Percentiles rank a stretch among this genome's conserved stretches.
phyloP scores from a whole-genome alignment of 2,329 filamentous ascomycete genomes.

The Plectosphaerella plurivora region DNA sequence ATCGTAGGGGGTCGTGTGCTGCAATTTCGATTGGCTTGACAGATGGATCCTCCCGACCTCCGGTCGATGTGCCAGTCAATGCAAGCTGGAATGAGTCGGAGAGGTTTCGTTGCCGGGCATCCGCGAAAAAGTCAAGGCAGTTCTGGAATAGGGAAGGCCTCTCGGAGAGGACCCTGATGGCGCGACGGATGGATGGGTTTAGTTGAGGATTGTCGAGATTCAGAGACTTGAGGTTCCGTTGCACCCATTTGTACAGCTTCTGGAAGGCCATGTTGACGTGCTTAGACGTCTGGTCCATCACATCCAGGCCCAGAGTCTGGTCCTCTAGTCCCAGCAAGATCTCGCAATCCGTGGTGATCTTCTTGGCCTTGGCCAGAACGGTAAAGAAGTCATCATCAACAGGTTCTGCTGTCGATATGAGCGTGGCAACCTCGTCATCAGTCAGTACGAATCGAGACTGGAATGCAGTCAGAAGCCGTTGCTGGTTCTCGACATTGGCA shows the following conservation, averaged over 20 bases:
- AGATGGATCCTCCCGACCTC: conserved; percentile 52
- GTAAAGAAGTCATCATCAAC: conserved; percentile 84
- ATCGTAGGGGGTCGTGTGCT: conserved; percentile 86
- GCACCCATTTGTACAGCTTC: conserved; percentile 93
- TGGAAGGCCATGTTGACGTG: conserved; percentile 87
- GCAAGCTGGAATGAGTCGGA: conserved; percentile 88
- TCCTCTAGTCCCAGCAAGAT: conserved; percentile 85
- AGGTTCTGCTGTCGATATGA: conserved; percentile 76
- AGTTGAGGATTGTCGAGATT: conserved; percentile 95
- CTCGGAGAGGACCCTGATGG: conserved; percentile 83
- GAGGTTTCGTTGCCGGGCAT: conserved; percentile 79
- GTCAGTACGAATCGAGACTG: conserved; percentile 79
- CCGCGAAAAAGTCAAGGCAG: conserved; percentile 88
- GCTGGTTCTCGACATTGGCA: conserved; percentile 71
- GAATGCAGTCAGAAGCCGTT: conserved; percentile 73
- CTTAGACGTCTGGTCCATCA: conserved; percentile 87
- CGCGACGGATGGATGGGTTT: conserved; percentile 75
- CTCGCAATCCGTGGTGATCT: conserved; percentile 84
- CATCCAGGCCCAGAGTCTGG: conserved; percentile 79
- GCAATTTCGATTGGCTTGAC: conserved; percentile 91
- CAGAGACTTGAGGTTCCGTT: conserved; percentile 85
- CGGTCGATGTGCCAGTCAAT: conserved; percentile 66
- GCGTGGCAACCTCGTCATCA: conserved; percentile 68
- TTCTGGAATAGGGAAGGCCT: conserved; percentile 86
- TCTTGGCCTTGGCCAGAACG: conserved; percentile 73